Evolutionary conservation across 1,284 basidiomycete genomes (phyloP).

Genomic region (Rhodofomes roseus): DNA sequence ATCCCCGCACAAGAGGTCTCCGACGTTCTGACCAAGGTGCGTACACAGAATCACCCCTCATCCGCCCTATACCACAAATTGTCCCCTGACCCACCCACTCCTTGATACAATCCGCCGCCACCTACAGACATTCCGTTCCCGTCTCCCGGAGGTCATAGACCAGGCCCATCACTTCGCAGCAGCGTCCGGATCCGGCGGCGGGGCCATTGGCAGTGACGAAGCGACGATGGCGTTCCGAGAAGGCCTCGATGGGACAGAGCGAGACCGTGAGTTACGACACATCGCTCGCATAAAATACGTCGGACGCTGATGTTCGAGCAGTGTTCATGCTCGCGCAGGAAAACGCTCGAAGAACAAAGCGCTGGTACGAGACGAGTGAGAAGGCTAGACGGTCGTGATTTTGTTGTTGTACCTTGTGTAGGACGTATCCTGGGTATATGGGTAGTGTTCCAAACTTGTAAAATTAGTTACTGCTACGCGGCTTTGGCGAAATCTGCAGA

Average conservation of each 20-base stretch:
- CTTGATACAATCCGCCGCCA: neutral
- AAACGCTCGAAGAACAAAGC: constrained; percentile 70
- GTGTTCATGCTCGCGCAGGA: constrained; percentile 85
- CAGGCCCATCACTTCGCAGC: constrained; percentile 86
- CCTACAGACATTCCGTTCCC: constrained; percentile 71
- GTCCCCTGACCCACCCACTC: neutral
- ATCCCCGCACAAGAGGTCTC: constrained; percentile 67
- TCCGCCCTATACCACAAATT: neutral
- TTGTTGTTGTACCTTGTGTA: neutral
- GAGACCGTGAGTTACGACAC: constrained; percentile 62
- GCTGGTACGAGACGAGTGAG: constrained; percentile 79
- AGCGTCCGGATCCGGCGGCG: constrained; percentile 25
- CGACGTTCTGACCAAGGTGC: constrained; percentile 63
- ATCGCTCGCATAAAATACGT: neutral
- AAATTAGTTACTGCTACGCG: too few relatives aligned
- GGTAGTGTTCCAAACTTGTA: too few relatives aligned
- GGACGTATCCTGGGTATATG: neutral
- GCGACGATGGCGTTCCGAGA: constrained; percentile 77
- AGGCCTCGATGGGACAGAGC: constrained; percentile 83
- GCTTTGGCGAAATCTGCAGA: neutral
- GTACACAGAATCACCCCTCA: constrained; percentile 8
- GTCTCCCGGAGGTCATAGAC: constrained; percentile 80
- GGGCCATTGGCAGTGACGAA: constrained; percentile 50
- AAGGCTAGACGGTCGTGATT: constrained; percentile 40
- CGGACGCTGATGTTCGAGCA: constrained; percentile 26